Base-by-base conservation (phyloP, 345 rosid species). In the Geranium brycei region DNA sequence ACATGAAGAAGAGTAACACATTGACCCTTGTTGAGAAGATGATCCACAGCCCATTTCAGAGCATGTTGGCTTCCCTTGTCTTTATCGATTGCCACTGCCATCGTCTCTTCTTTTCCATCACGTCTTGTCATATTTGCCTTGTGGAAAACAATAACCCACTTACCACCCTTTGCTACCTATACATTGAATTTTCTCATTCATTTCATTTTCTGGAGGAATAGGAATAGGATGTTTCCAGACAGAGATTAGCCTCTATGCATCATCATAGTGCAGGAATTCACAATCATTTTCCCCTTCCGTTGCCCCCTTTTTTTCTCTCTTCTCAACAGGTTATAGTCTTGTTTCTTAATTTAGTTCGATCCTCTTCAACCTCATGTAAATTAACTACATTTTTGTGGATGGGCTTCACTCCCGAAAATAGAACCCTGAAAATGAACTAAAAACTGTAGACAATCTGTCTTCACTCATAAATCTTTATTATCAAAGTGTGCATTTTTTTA, bases 1-100 rank as follows among this genome's bases (percentile, higher is more conserved):
- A 92, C 80, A 72, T 92, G 96, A 72, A 89, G 74, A 71, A 92
- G 91, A 38, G 83, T 86, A 40, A 88, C 58, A 53, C 68, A 16
- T 11, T 91, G 95, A 64, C 89, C 91, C 61, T 63, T 66, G 60
- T 67, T 62, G 51, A 91, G 79, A 65, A 84, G 78, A 72, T 84
- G 80, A 60, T 83, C 91, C 6, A 84, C 74, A 0, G 85, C 68
- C 98, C 98, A 91, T 77, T 74, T 89, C 61, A 91, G 71, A 6
- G 95, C 95, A 47, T 80, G 71, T 19, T 87, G 92, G 78, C 98
- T 85, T 14, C 80, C 84, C 70, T 84, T 91, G 70, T 91, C 95
- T 69, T 66, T 85, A 72, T 89, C 91, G 2, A 89, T 71, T 14
- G 95, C 98, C 62, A 89, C 86, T 0, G 80, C 85, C 16, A 85